Base-by-base conservation (phyloP, 2,329 filamentous ascomycete genomes). In the Thelonectria rubi region DNA sequence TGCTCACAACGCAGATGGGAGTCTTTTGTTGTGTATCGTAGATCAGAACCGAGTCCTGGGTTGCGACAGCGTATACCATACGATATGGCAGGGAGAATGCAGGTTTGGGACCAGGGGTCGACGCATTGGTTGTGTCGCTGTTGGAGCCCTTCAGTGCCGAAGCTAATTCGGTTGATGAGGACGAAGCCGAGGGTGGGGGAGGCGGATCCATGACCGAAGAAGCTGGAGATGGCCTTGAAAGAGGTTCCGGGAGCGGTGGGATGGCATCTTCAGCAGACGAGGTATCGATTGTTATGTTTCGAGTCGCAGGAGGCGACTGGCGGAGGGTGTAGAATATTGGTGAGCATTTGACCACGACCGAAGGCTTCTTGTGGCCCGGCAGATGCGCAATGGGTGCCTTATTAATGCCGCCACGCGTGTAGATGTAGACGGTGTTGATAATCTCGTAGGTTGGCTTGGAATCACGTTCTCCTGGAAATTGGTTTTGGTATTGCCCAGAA, bases 11-110 rank as follows among this genome's bases (percentile, higher is more conserved):
- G 74, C 93, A 97, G 37, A 99, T 82, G 3, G 95, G 95, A 8
- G 93, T 96, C 72, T 94, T 91, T 74, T 99, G 95, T 74, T 99
- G 95, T 0, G 95, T 99, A 77, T 99, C 95, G 74, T 99, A 99
- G 20, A 99, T 84, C 45, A 97, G 82, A 4, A 99, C 92, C 0
- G 95, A 92, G 78, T 99, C 95, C 74, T 98, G 94, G 0, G 95
- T 99, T 8, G 95, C 96, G 39, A 99, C 94, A 3, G 94, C 95
- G 78, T 98, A 99, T 0, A 99, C 86, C 82, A 99, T 93, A 24
- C 95, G 90, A 76, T 99, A 98, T 1, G 93, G 91, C 46, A 99
- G 81, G 3, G 89, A 86, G 77, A 99, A 98, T 1, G 91, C 90
- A 20, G 91, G 84, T 58, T 85, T 87, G 3, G 88, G 86, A 6